Evolutionary conservation across 1,284 basidiomycete species (phyloP), one percentile per base, ranked within the genome.

Genomic region (Microbotryomycetes sp.): DNA sequence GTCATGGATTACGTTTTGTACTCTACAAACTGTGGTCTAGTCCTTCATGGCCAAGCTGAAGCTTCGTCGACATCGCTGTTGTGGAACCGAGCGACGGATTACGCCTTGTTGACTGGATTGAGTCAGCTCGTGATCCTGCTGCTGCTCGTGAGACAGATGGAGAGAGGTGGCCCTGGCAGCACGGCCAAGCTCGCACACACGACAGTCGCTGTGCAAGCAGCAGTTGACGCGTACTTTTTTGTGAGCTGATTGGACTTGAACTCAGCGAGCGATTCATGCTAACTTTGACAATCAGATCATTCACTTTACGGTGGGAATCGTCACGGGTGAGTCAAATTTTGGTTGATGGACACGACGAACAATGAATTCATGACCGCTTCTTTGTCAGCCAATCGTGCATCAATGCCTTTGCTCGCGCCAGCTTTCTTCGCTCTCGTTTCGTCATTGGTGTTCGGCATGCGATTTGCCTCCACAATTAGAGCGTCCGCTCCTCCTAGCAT

Each of bases 121-220:
- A 59, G 72, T 1, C 68, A 74, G 53, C 56, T 66, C 6, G 9
- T 70, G 6, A 67, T 75, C 32, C 64, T 72, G 2, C 51, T 65
- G 28, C 50, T 74, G 3, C 60, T 75, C 7, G 74, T 75, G 2
- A 56, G 72, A 32, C 75, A 76, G 67, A 73, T 76, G 69, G 71
- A 76, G 53, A 67, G 56, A 1, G 59, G 28, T 22, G n/a, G 48
- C 16, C 46, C 49, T 23, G 46, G 6, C 3, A n/a, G 54, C 22
- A 60, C 71, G 19, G 65, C 63, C 0, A 71, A 72, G 42, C 59
- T 75, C 6, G 68, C 68, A 26, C 69, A 72, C 56, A 52, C 66
- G 22, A 70, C 72, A 4, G 67, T 73, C 28, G 59, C 66, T 28
- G 56, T 70, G 0, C 74, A 75, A 66, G 67, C 65, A 15, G 59